Base-by-base conservation (phyloP, 306 rosid genomes). In the Lathyrus aphaca region DNA sequence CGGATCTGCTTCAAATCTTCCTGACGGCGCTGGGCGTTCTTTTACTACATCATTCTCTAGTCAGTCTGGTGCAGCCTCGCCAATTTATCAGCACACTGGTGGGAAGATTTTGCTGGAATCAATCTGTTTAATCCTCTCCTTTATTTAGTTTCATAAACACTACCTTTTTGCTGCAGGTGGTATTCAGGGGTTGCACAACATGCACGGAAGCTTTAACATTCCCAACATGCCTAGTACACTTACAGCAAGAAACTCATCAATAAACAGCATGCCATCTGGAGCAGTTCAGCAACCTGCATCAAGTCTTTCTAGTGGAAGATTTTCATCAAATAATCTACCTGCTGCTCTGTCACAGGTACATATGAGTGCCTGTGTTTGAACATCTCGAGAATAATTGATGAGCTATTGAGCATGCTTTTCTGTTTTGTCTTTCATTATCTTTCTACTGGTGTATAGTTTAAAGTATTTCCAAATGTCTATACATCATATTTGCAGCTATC, bases 21-120 rank as follows among this genome's bases (percentile, higher is more conserved):
- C 89, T 39, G 99, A 94, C 21, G 81, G 92, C 66, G 72, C 86
- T 63, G 99, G 99, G 43, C 86, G 99, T 76, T 82, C 95, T 71
- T 91, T 91, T 81, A 67, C 95, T 6, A 58, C 96, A 49, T 88
- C 97, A 10, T 94, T 91, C 84, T 91, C 99, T 77, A 90, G 96
- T 86, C 99, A 94, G 83, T 88, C 99, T 82, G 99, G 97, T 80
- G 95, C 87, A 4, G 97, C 92, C 66, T 94, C 99, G 70, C 96
- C 99, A 11, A 83, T 71, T 69, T 94, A 85, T 79, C 99, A 94
- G 80, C 97, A 94, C 74, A 48, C 89, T 5, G 99, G 97, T 94
- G 80, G 80, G 97, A 82, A 59, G 48, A 60, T 60, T 66, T 79
- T 75, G 37, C 64, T 85, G 50, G 75, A 75, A 37, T 81, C 71